Conservation (phyloP, 371 early-diverging fungal genomes). For the Nosema muscidifuracis region DNA sequence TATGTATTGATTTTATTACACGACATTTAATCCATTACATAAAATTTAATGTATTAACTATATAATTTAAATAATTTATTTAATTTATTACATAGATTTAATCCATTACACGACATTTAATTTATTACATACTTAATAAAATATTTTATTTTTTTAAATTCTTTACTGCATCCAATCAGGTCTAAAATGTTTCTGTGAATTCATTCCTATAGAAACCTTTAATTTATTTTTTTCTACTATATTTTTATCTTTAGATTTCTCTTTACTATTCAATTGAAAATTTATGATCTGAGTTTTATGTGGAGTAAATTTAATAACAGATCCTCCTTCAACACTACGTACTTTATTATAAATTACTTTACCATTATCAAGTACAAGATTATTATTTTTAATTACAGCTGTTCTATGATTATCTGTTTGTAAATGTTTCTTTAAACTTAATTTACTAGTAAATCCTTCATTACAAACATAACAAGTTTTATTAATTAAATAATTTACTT, state of each 20-base stretch:
- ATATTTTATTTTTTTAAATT: background rate
- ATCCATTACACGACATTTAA: background rate
- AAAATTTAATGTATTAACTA: too few species aligned
- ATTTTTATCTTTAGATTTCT: background rate
- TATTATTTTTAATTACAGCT: background rate
- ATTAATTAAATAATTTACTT: conserved; percentile 6
- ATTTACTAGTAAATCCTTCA: conserved; percentile 27
- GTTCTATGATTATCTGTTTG: conserved; percentile 25
- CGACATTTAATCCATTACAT: too few species aligned
- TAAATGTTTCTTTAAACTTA: conserved; percentile 12
- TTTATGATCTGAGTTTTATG: background rate
- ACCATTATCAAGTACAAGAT: conserved; percentile 30
- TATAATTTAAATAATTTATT: too few species aligned
- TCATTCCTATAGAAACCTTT: conserved; percentile 27
- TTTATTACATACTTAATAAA: background rate
- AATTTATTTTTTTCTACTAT: conserved; percentile 28
- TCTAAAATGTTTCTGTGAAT: conserved; percentile 31
- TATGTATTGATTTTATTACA: too few species aligned
- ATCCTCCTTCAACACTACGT: background rate
- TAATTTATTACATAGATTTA: too few species aligned
- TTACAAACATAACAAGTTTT: conserved; percentile 39
- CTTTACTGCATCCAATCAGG: conserved; percentile 45
- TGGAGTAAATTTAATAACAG: background rate
- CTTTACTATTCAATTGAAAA: background rate
- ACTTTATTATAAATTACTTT: conserved; percentile 5